Base-by-base conservation (phyloP, 176 grass and related monocot species). In the Cenchrus americanus region DNA sequence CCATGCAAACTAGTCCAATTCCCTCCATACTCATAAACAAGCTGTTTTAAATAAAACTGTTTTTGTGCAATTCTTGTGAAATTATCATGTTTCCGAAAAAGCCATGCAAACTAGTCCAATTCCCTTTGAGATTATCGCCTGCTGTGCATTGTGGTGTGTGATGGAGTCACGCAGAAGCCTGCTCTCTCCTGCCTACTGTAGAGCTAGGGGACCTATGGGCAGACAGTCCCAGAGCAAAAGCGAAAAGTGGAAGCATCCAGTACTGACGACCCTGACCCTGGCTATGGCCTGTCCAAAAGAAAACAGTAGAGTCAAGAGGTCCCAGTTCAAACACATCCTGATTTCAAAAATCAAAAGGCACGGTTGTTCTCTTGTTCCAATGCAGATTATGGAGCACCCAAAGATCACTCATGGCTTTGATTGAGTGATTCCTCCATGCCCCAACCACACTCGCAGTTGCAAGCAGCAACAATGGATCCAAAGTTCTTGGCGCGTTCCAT, bases 191-290 rank as follows among this genome's bases (percentile, higher is more conserved):
- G n/a, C n/a, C 44, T 60, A 10, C 27, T 30, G 27, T 30, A 30
- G 2, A 4, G 17, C 62, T 41, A 67, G 64, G 1, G 75, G 83
- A 6, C 83, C 75, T 53, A 80, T 18, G 82, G 63, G 53, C 66
- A 78, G 58, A 86, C 60, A 86, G 48, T 70, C 41, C 75, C 80
- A 87, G 68, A 80, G 75, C 68, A 82, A 90, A 90, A 86, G 88
- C 69, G 60, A 80, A 90, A 87, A 87, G 75, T n/a, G 27, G 88
- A 86, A 90, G 73, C 51, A 79, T 86, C 88, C 84, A 69, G 68
- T 77, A 75, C 84, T 82, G 86, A 69, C 40, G 10, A 48, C 4
- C 8, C 68, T 89, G 83, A 23, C 79, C 15, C 69, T 51, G 69
- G 24, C 72, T 66, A 51, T 43, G 22, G 46, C 42, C 55, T 54